phyloP scores from a whole-genome alignment of 202 grass and related monocot genomes.

The Elaeis oleifera region DNA sequence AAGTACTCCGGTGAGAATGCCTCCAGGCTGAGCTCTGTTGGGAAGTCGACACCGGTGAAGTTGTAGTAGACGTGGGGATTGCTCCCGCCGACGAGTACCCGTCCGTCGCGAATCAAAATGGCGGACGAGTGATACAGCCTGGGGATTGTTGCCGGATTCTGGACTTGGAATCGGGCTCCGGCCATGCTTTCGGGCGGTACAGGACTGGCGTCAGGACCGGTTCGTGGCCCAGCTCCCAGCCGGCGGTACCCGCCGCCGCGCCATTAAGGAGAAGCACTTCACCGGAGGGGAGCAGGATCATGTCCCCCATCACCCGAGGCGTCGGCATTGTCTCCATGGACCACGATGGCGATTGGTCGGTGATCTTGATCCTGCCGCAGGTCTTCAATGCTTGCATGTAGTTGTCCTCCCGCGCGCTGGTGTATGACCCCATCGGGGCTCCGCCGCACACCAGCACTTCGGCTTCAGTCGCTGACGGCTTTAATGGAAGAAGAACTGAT shows the following conservation, averaged over 20 bases:
- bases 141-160: background rate
- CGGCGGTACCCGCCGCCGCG: background rate
- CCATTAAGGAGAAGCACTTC: conserved; percentile 6
- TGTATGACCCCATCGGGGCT: background rate
- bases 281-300: conserved; percentile 2
- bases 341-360: background rate
- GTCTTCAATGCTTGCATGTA: background rate
- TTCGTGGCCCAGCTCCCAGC: conserved; percentile 3
- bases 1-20: conserved; percentile 3
- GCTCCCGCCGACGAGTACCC: conserved; percentile 16
- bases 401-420: background rate
- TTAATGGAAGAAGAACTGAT: conserved; percentile 7
- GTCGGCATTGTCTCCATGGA: conserved; percentile 5
- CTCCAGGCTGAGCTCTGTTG: conserved; percentile 10
- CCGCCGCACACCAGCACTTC: conserved; percentile 1
- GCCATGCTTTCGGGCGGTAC: background rate
- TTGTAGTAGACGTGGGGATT: conserved; percentile 7
- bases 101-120: background rate
- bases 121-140: conserved; percentile 1
- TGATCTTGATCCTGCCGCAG: conserved; percentile 2
- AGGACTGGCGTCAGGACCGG: conserved; percentile 10
- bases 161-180: background rate
- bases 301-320: background rate
- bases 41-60: conserved; percentile 6
- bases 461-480: background rate